A percentile compares a stretch with the other conserved stretches of the same genome.
Conservation (phyloP, 257 asterid species). For the Verbena officinalis region DNA sequence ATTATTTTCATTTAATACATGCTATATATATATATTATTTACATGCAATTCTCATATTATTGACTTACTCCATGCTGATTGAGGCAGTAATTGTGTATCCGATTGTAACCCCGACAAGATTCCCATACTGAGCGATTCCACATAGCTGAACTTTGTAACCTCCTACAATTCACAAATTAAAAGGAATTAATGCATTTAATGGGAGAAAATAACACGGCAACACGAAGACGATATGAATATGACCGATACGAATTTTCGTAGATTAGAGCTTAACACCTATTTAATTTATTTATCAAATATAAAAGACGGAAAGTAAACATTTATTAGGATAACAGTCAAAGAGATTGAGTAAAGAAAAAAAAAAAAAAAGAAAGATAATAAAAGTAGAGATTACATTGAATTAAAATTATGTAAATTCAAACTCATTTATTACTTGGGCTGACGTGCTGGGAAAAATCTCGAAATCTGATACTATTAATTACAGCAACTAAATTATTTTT, state of each 20-base stretch:
- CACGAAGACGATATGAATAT: no score
- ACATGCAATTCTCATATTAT: not conserved
- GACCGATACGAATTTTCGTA: no score
- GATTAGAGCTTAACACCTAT: no score
- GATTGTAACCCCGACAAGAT: conserved; percentile 64
- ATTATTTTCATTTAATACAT: not conserved
- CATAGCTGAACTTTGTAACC: conserved; percentile 58
- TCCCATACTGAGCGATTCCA: conserved; percentile 68
- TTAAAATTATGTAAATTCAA: no score
- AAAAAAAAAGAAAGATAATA: not conserved
- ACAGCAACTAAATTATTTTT: not conserved
- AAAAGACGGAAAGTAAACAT: not conserved
- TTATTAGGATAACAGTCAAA: not conserved
- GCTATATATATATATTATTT: not conserved
- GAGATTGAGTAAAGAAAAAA: not conserved
- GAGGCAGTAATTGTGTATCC: conserved; percentile 83
- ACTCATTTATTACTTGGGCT: not conserved
- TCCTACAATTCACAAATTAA: conserved; percentile 40
- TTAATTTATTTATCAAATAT: not conserved
- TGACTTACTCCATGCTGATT: conserved; percentile 80
- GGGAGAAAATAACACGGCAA: no score
- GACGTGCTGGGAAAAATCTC: not conserved
- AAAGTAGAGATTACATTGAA: not conserved
- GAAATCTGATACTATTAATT: not conserved
- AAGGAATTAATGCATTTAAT: not conserved